Evolutionary conservation across 306 rosid genomes (phyloP).

Genomic region (Prunus davidiana): DNA sequence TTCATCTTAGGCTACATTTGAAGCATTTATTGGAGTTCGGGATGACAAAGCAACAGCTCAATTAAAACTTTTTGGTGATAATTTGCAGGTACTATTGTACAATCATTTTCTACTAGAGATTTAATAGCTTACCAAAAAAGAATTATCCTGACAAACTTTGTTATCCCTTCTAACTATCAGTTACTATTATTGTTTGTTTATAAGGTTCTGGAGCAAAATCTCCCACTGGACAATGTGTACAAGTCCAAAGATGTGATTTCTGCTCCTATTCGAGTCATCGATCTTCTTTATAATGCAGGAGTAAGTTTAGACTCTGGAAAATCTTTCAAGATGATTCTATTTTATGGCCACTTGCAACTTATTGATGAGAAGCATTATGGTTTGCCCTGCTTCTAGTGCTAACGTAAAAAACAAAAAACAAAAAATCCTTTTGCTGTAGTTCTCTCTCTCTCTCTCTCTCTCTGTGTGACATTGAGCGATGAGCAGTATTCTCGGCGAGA

Average conservation of each 20-base stretch:
- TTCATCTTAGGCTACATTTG: constrained; percentile 79
- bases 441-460: too few species aligned
- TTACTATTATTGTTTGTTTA: constrained; percentile 21
- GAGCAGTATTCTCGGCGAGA: too few species aligned
- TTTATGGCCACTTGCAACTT: neutral
- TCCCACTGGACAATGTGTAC: constrained; percentile 80
- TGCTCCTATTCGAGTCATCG: constrained; percentile 92
- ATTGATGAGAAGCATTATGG: neutral
- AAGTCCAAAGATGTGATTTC: constrained; percentile 79
- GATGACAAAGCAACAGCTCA: constrained; percentile 90
- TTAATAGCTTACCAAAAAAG: neutral
- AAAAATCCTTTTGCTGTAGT: neutral
- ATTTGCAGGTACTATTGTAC: constrained; percentile 60
- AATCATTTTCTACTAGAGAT: constrained; percentile 10
- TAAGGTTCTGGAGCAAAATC: constrained; percentile 89
- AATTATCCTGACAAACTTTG: neutral
- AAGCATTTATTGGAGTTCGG: constrained; percentile 82
- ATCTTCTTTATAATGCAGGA: constrained; percentile 87
- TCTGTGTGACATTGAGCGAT: too few species aligned
- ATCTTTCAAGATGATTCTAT: constrained; percentile 5
- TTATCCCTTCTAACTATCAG: constrained; percentile 4
- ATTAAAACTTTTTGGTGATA: constrained; percentile 85
- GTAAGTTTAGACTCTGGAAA: constrained; percentile 44
- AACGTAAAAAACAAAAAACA: neutral
- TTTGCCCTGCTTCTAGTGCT: neutral